Base-by-base conservation (phyloP, 2,329 filamentous ascomycete species). In the Colletotrichum sp. region DNA sequence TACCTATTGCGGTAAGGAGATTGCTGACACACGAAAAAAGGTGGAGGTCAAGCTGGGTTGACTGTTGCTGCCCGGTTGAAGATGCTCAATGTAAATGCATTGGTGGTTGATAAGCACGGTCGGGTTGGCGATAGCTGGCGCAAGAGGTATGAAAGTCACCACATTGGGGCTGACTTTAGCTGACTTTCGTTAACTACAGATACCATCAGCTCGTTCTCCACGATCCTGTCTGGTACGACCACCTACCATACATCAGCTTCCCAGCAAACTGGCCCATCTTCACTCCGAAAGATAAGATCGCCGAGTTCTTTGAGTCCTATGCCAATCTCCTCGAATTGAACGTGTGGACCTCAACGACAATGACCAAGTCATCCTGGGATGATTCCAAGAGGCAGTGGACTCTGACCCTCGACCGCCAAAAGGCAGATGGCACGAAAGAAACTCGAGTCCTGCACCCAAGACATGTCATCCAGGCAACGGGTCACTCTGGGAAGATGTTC, bases 281-380 rank as follows among this genome's bases (percentile, higher is more conserved):
- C 82, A 93, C 92, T 0, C 92, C 92, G 6, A 93, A 93, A 77
- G 91, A 93, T 81, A 94, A 94, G 78, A 85, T 93, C 0, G 92
- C 87, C 4, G 90, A 92, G 68, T 94, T 90, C 83, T 90, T 94
- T 77, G 91, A 93, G 78, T 84, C 87, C 3, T 94, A 94, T 76
- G 92, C 89, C 12, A 88, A 87, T 48, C 82, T 89, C 7, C 85
- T 94, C 58, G 92, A 94, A 79, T 85, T 94, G 64, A 93, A 94
- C 78, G 87, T 93, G 34, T 94, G 92, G 92, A 90, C 87, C 7
- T 83, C 82, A 9, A 90, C 90, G 1, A 87, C 83, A 1, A 72
- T 93, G 4, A 81, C 81, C 10, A 84, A 83, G 0, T 86, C 87
- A 1, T 82, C 82, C 0, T 92, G 88, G 85, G 85, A 90, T 66